Evolutionary conservation across 2,329 filamentous ascomycete species (phyloP).

Genomic region (Blastomyces percursus): DNA sequence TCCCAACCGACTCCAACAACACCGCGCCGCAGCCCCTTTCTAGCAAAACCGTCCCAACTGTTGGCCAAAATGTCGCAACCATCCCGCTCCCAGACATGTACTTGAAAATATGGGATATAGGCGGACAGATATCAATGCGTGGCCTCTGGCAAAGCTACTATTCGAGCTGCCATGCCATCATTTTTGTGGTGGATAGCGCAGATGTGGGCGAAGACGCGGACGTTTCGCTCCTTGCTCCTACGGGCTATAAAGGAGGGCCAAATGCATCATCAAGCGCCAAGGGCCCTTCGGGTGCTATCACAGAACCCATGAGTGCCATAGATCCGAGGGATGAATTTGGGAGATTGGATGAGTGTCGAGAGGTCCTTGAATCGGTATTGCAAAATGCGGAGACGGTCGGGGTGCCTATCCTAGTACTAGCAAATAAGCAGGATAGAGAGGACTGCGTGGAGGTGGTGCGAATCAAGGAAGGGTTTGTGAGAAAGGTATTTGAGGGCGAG

Average conservation of each 20-base stretch:
- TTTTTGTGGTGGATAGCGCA: constrained; percentile 93
- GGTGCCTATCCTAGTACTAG: constrained; percentile 80
- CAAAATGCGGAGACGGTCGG: constrained; percentile 80
- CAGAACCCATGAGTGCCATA: constrained; percentile 27
- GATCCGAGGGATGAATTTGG: constrained; percentile 30
- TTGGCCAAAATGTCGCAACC: constrained; percentile 92
- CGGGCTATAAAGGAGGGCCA: constrained; percentile 4
- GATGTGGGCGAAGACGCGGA: constrained; percentile 74
- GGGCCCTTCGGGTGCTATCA: constrained; percentile 16
- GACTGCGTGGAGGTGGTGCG: constrained; percentile 95
- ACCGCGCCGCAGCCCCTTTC: constrained; percentile 50
- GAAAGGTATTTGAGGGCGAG: constrained; percentile 91
- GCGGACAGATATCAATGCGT: constrained; percentile 79
- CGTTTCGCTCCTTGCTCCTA: constrained; percentile 39
- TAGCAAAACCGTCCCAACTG: constrained; percentile 83
- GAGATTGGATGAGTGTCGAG: constrained; percentile 73
- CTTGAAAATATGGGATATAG: constrained; percentile 97
- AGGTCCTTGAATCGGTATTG: constrained; percentile 82
- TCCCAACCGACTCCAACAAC: constrained; percentile 22
- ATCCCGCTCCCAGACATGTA: constrained; percentile 90
- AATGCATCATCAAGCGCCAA: neutral
- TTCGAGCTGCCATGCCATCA: constrained; percentile 83
- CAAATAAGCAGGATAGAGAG: constrained; percentile 96
- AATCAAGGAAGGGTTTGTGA: constrained; percentile 92
- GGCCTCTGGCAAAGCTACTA: constrained; percentile 96